Base-by-base conservation (phyloP, 1,139 yeast species). In the Scheffersomyces parashehatae region DNA sequence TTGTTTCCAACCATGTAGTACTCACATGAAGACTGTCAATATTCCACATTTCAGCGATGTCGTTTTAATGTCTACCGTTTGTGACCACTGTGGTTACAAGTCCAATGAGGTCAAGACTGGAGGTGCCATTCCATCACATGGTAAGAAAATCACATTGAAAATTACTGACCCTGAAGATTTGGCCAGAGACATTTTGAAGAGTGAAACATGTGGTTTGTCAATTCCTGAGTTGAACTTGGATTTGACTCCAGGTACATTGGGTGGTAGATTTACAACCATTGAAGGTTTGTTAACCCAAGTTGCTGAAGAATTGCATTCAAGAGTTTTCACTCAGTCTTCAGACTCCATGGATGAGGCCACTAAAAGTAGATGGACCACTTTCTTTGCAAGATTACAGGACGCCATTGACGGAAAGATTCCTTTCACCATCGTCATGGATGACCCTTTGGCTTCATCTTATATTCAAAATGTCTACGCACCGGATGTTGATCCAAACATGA, bases 21-120 rank as follows among this genome's bases (percentile, higher is more conserved):
- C 99, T 3, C 96, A 91, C 64, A 95, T 95, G 99, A 95, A 95
- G 72, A 81, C 91, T 32, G 97, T 95, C 28, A 84, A 89, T 60
- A 95, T 95, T 55, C 99, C 99, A 16, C 99, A 95, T 68, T 95
- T 95, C 76, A 91, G 90, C 67, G 98, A 95, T 55, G 99, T 95
- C 37, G 86, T 95, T 49, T 82, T 95, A 56, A 95, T 95, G 99
- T 87, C 96, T 41, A 93, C 99, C 0, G 85, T 81, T 1, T 95
- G 99, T 69, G 91, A 85, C 35, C 72, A 81, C 54, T 95, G 99
- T 72, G 99, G 99, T 30, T 95, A 88, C 71, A 93, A 88, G 69
- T 88, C 97, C 16, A 95, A 95, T 61, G 99, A 95, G 67, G 99
- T 95, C 53, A 93, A 91, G 71, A 95, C 99, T 4, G 99, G 99